Evolutionary conservation across 1,139 yeast genomes (phyloP).

Genomic region (Saccharomycopsis phalli): DNA sequence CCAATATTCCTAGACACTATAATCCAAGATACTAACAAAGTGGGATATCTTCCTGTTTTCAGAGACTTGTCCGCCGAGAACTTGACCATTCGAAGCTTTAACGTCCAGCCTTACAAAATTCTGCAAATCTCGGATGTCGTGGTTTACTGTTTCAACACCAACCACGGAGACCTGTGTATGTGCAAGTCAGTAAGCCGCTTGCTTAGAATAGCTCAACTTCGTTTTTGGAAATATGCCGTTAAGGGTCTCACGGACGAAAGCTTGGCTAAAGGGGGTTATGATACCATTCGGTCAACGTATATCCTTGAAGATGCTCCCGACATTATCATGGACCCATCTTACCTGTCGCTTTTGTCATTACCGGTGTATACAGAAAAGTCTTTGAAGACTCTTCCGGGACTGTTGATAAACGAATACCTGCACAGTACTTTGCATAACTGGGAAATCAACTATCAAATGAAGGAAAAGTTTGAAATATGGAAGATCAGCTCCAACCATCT

Average conservation of each 20-base stretch:
- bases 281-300: conserved; percentile 2
- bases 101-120: conserved; percentile 64
- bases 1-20: conserved; percentile 22
- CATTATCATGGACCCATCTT: conserved; percentile 2
- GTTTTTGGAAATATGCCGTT: conserved; percentile 23
- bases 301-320: conserved; percentile 6
- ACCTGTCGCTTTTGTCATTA: not conserved
- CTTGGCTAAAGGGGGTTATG: too few relatives aligned
- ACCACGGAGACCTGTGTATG: conserved; percentile 28
- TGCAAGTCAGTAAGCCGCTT: conserved; percentile 41
- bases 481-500: conserved; percentile 76
- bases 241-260: not conserved
- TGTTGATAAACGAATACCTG: conserved; percentile 1
- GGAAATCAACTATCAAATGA: conserved; percentile 63
- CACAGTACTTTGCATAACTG: conserved; percentile 38
- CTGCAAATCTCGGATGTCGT: conserved; percentile 62
- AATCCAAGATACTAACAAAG: conserved; percentile 36
- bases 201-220: conserved; percentile 46
- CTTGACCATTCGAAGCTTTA: conserved; percentile 59
- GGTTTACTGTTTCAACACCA: conserved; percentile 45
- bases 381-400: not conserved
- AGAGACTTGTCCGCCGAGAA: conserved; percentile 49
- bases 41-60: conserved; percentile 45
- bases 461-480: conserved; percentile 74
- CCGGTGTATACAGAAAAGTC: not conserved